Conservation (phyloP, 495 filamentous ascomycete genomes). For the Penicillium coprophilum region DNA sequence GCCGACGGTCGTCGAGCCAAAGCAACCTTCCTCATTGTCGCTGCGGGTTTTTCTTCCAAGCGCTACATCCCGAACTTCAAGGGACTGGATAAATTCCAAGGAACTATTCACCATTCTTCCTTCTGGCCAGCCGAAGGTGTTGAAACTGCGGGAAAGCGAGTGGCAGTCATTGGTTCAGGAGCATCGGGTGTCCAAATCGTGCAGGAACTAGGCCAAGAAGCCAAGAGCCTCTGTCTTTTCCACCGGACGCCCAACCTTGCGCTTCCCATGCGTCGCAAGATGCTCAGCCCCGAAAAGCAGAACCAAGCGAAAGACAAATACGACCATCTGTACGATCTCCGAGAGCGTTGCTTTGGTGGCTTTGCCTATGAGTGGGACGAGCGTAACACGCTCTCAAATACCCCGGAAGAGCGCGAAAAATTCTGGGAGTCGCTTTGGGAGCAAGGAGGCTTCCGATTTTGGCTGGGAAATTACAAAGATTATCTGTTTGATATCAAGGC, state of each 20-base stretch:
- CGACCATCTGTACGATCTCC: too few relatives aligned
- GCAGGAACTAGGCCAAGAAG: slow-evolving; percentile 43
- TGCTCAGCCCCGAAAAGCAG: neutral
- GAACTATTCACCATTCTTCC: slow-evolving; percentile 59
- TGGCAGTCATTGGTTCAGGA: slow-evolving; percentile 61
- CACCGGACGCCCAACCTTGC: slow-evolving; percentile 56
- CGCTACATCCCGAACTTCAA: slow-evolving; percentile 51
- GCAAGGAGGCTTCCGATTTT: too few relatives aligned
- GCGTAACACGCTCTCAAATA: too few relatives aligned
- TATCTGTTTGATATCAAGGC: too few relatives aligned
- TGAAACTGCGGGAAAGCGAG: slow-evolving; percentile 48
- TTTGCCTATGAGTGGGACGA: slow-evolving; percentile 17
- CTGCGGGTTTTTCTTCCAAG: slow-evolving; percentile 47
- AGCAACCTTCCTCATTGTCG: slow-evolving; percentile 50
- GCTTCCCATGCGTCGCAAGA: slow-evolving; percentile 51
- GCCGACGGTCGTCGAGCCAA: too few relatives aligned
- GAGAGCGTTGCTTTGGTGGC: neutral
- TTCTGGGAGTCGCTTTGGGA: too few relatives aligned
- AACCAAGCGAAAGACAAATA: too few relatives aligned
- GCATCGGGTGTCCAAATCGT: slow-evolving; percentile 57
- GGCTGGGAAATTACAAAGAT: too few relatives aligned
- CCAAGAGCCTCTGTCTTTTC: slow-evolving; percentile 50
- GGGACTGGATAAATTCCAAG: too few relatives aligned
- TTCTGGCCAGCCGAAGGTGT: slow-evolving; percentile 57
- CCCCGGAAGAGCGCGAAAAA: too few relatives aligned